Conservation (phyloP, 2,329 filamentous ascomycete species). For the Davidsoniella virescens region DNA sequence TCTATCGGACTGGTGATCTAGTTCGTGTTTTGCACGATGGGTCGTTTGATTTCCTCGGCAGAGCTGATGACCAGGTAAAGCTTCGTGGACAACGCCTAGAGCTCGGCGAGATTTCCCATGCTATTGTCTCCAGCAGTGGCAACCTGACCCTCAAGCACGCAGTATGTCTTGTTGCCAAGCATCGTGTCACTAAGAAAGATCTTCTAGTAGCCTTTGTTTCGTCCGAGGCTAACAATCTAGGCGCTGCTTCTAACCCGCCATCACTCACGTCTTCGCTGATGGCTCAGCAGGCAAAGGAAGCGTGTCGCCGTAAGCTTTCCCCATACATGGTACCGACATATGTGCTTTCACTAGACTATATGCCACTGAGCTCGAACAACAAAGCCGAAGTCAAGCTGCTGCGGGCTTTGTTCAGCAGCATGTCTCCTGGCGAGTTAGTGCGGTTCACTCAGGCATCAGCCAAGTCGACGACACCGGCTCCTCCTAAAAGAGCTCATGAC, state of each 20-base stretch:
- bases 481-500: neutral
- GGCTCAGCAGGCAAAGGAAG: conserved; percentile 29
- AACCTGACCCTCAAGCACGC: conserved; percentile 47
- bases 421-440: conserved; percentile 41
- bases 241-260: neutral
- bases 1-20: conserved; percentile 82
- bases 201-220: conserved; percentile 63
- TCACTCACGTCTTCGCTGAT: neutral
- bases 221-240: neutral
- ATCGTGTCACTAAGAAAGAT: conserved; percentile 58
- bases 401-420: conserved; percentile 44
- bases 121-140: conserved; percentile 48
- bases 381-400: conserved; percentile 66
- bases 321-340: conserved; percentile 87
- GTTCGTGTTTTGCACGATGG: conserved; percentile 67
- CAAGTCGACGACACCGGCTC: conserved; percentile 19
- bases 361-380: conserved; percentile 78
- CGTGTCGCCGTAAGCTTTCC: conserved; percentile 56
- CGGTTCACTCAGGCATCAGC: conserved; percentile 15
- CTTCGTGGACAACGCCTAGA: conserved; percentile 78
- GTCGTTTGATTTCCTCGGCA: conserved; percentile 73
- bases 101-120: conserved; percentile 78
- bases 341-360: conserved; percentile 50
- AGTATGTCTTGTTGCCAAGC: conserved; percentile 57
- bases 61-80: conserved; percentile 85